Conservation (phyloP, 768 basidiomycete genomes). For the Lactarius hatsudake region DNA sequence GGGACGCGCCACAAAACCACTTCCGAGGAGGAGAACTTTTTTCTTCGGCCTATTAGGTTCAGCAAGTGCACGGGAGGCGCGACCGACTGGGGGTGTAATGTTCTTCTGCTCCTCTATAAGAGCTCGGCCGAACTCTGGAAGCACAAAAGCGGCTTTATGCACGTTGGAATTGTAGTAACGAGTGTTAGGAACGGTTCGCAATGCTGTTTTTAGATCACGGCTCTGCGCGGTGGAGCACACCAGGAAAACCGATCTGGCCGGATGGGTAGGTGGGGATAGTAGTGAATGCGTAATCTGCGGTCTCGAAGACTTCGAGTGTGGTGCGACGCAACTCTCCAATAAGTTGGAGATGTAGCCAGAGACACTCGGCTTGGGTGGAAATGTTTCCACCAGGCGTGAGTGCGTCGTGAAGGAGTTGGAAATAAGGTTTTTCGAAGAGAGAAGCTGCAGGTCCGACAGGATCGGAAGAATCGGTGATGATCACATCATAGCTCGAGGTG, state of each 20-base stretch:
- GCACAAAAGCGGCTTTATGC: slow-evolving; percentile 79
- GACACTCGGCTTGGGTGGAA: slow-evolving; percentile 92
- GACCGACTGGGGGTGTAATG: slow-evolving; percentile 73
- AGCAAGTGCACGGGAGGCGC: slow-evolving; percentile 48
- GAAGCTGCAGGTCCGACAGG: slow-evolving; percentile 93
- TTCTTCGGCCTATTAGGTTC: slow-evolving; percentile 51
- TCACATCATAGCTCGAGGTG: slow-evolving; percentile 87
- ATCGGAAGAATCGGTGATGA: slow-evolving; percentile 98
- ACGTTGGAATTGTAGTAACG: slow-evolving; percentile 83
- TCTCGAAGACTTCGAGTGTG: slow-evolving; percentile 72
- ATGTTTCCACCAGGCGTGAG: slow-evolving; percentile 88
- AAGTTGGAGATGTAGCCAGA: slow-evolving; percentile 90
- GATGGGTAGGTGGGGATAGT: slow-evolving; percentile 98
- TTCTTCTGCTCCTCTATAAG: slow-evolving; percentile 71
- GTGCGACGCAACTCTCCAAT: slow-evolving; percentile 72
- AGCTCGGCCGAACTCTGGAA: slow-evolving; percentile 88
- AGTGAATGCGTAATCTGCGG: slow-evolving; percentile 87
- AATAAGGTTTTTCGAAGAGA: slow-evolving; percentile 97
- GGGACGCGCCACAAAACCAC: slow-evolving; percentile 94
- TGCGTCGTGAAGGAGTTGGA: slow-evolving; percentile 88
- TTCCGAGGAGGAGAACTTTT: slow-evolving; percentile 86
- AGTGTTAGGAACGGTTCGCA: slow-evolving; percentile 68
- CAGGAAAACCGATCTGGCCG: slow-evolving; percentile 97
- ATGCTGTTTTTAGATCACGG: slow-evolving; percentile 67
- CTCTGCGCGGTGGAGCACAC: slow-evolving; percentile 76